Conservation (phyloP, 164 flowering plant genomes). For the Berberis vulgaris region DNA sequence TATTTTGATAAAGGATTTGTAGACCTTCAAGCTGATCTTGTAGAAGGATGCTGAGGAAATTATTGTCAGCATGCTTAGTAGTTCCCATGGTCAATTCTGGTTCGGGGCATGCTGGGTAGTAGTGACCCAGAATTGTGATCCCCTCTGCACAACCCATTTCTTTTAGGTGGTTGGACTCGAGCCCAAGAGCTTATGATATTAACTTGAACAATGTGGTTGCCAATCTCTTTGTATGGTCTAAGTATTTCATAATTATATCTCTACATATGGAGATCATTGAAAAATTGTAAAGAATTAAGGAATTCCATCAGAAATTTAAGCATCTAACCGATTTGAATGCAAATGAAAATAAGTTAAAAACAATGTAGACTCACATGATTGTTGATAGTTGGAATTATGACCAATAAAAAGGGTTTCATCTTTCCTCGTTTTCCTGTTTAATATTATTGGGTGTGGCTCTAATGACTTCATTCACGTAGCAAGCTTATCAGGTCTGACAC, state of each 20-base stretch:
- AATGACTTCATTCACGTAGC: too few species aligned
- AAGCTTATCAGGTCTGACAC: too few species aligned
- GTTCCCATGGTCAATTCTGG: slow-evolving; percentile 20
- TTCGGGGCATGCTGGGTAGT: slow-evolving; percentile 26
- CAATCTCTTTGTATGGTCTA: slow-evolving; percentile 8
- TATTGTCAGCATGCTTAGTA: slow-evolving; percentile 23
- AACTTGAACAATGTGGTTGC: slow-evolving; percentile 14
- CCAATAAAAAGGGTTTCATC: too few species aligned
- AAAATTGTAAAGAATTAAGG: neutral
- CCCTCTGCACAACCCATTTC: slow-evolving; percentile 15
- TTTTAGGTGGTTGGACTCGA: slow-evolving; percentile 14
- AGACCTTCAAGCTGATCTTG: slow-evolving; percentile 25
- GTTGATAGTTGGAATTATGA: too few species aligned
- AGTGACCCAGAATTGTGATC: neutral
- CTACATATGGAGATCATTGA: slow-evolving; percentile 3
- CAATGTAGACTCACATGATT: too few species aligned
- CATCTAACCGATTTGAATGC: neutral
- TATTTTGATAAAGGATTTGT: slow-evolving; percentile 15
- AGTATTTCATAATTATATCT: slow-evolving; percentile 12
- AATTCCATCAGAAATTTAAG: neutral
- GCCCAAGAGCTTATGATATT: slow-evolving; percentile 31
- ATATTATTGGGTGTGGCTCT: too few species aligned
- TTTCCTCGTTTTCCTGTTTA: too few species aligned
- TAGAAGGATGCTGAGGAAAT: slow-evolving; percentile 18
- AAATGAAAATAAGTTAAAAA: neutral